Evolutionary conservation across 805 yeast genomes (phyloP).

Genomic region (Lachancea sp.): DNA sequence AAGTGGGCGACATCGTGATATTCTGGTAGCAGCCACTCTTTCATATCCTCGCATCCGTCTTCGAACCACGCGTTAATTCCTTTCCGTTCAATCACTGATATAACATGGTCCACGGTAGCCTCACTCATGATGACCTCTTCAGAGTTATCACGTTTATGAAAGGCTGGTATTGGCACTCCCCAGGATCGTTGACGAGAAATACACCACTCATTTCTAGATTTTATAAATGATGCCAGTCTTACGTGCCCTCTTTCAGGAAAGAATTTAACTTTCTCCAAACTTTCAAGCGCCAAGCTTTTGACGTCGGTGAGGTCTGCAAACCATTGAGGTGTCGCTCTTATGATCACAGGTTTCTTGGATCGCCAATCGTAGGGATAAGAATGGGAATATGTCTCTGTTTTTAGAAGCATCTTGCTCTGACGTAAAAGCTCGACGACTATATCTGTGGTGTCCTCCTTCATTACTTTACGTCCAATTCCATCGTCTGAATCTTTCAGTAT

Average conservation of each 20-base stretch:
- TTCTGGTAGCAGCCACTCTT: conserved; percentile 63
- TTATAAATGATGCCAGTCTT: conserved; percentile 65
- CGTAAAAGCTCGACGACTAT: conserved; percentile 40
- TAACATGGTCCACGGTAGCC: conserved; percentile 50
- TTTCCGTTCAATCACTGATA: conserved; percentile 44
- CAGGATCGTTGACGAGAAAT: conserved; percentile 92
- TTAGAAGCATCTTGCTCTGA: conserved; percentile 39
- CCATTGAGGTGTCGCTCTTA: conserved; percentile 96
- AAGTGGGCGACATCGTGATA: conserved; percentile 37
- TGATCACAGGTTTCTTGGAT: conserved; percentile 89
- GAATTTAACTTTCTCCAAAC: conserved; percentile 60
- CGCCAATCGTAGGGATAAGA: conserved; percentile 98
- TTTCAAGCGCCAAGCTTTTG: conserved; percentile 52
- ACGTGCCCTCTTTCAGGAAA: conserved; percentile 66
- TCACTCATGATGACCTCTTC: conserved; percentile 59
- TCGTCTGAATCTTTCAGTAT: conserved; percentile 14
- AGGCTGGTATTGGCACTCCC: conserved; percentile 97
- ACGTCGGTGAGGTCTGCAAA: conserved; percentile 79
- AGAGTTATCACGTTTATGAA: conserved; percentile 49
- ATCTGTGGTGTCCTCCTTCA: conserved; percentile 48
- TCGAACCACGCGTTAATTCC: conserved; percentile 83
- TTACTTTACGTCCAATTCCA: conserved; percentile 47
- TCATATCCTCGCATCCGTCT: conserved; percentile 35
- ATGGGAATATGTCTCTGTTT: conserved; percentile 54
- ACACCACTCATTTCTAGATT: conserved; percentile 90